Evolutionary conservation across 192 early-diverging fungal species (phyloP), one percentile per base, ranked within the genome.

Genomic region (Funneliformis mosseae): DNA sequence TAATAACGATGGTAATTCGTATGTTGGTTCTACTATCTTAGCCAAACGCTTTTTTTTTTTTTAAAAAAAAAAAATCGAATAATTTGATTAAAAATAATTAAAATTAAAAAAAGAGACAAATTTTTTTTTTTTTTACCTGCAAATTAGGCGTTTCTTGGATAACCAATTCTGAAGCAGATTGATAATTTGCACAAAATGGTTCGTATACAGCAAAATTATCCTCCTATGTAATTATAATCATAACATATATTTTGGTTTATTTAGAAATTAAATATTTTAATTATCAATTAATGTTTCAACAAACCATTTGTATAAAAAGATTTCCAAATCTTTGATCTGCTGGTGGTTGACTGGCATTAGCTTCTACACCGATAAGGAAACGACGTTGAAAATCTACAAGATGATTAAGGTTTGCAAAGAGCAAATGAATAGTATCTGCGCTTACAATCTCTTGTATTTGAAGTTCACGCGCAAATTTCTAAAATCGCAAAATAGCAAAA

Each of bases 301-400:
- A 74, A 61, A 89, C 88, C 87, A 93, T 93, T 82, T 90, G 86
- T n/a, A 93, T 75, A 80, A 98, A 99, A 16, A 98, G 86, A 16
- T 86, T 88, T 38, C 98, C 98, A 86, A 98, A 92, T 59, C 93
- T 88, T 83, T 99, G 97, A 61, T 99, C 96, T 61, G 89, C 84
- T 23, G 93, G 81, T 38, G 90, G 69, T 77, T 90, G 88, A 28
- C 90, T 88, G 27, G 91, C 90, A 33, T 94, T 88, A 42, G 93
- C 90, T 87, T 99, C 98, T 82, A 99, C 84, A 46, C 91, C 90
- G 64, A 98, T 91, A 81, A 99, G 86, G 80, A 99, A 98, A 55
- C 97, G 90, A 25, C 97, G 92, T 86, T 98, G 96, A 70, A 98
- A 98, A 80, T 99, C 97, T 25, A 98, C 90, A n/a, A 99, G 86